These are phyloP conservation scores for Adiantum capillusveneris DNA, from an alignment of 75 land plant genomes.

Conservation along the genomic window DNA sequence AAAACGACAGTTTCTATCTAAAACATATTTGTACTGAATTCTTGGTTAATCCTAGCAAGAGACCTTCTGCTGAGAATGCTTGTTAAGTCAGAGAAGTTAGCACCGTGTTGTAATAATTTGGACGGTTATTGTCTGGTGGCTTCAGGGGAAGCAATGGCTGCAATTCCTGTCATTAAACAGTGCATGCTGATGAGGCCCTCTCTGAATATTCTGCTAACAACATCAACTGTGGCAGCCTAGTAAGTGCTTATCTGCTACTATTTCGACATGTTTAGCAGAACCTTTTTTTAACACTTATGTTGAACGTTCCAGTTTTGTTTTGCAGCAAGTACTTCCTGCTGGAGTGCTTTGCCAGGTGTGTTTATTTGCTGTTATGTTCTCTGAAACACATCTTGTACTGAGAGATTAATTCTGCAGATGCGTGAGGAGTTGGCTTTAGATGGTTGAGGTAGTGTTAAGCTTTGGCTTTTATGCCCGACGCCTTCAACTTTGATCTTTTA, in stretches of 20 bases:
- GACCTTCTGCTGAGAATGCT: too few species aligned
- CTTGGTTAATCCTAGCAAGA: too few species aligned
- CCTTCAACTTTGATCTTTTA: too few species aligned
- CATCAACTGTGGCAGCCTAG: conserved; percentile 74
- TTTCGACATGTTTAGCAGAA: conserved; percentile 1
- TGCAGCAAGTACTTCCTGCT: conserved; percentile 18
- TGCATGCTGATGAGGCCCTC: conserved; percentile 50
- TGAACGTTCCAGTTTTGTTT: conserved; percentile 13
- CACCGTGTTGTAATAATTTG: too few species aligned
- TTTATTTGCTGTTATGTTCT: not conserved
- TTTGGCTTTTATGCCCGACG: too few species aligned
- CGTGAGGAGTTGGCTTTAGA: too few species aligned
- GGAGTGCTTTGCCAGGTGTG: conserved; percentile 28
- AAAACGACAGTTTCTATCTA: too few species aligned
- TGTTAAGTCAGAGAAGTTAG: too few species aligned
- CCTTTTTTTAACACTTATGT: not conserved
- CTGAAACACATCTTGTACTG: not conserved
- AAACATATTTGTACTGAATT: too few species aligned
- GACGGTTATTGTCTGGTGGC: too few species aligned
- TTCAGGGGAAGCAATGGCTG: conserved; percentile 86
- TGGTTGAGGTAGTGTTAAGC: too few species aligned
- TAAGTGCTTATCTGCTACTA: conserved; percentile 26
- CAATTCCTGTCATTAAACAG: conserved; percentile 64
- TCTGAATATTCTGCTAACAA: conserved; percentile 63
- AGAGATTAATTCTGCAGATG: conserved; percentile 2